phyloP scores from a whole-genome alignment of 1,284 basidiomycete species.

The Malassezia japonica region DNA sequence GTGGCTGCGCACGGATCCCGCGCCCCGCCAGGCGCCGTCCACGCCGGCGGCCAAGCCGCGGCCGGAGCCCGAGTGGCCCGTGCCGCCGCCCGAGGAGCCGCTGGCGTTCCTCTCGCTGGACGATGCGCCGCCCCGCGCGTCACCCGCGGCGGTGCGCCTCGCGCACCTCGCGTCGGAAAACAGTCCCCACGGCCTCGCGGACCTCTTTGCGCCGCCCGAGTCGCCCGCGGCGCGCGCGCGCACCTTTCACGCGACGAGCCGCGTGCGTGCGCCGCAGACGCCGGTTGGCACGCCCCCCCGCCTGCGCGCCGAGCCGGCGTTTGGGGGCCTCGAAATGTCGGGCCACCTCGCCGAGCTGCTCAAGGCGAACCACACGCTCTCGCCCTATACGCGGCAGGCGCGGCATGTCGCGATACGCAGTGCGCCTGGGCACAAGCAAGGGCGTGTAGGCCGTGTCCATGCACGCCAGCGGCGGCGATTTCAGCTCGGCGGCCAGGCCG shows the following conservation, averaged over 20 bases:
- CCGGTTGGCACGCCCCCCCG: conserved; percentile 1
- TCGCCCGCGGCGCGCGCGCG: background rate
- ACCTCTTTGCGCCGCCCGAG: conserved; percentile 4
- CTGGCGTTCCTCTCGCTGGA: conserved; percentile 4
- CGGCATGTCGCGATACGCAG: conserved; percentile 40
- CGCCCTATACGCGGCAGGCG: conserved; percentile 35
- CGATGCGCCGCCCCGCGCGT: background rate
- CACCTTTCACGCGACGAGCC: conserved; percentile 13
- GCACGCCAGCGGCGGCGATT: conserved; percentile 15
- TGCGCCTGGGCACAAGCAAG: conserved; percentile 21
- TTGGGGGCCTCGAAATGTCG: conserved; percentile 7
- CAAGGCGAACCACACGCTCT: conserved; percentile 39
- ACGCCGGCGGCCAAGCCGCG: background rate
- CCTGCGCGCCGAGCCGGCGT: background rate
- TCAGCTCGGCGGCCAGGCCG: background rate
- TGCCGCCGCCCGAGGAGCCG: background rate
- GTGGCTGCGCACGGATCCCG: conserved; percentile 58
- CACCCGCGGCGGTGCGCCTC: conserved; percentile 2
- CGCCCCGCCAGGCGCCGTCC: background rate
- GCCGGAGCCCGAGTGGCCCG: background rate
- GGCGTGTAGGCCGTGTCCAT: background rate
- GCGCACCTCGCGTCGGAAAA: conserved; percentile 4
- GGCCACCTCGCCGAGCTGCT: conserved; percentile 38
- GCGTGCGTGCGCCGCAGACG: conserved; percentile 6
- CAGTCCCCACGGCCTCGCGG: conserved; percentile 10